A percentile compares a stretch with the other conserved stretches of the same genome.
These are phyloP conservation scores for Malassezia sympodialis DNA, from an alignment of 1,284 basidiomycete genomes.

Conservation along the genomic window DNA sequence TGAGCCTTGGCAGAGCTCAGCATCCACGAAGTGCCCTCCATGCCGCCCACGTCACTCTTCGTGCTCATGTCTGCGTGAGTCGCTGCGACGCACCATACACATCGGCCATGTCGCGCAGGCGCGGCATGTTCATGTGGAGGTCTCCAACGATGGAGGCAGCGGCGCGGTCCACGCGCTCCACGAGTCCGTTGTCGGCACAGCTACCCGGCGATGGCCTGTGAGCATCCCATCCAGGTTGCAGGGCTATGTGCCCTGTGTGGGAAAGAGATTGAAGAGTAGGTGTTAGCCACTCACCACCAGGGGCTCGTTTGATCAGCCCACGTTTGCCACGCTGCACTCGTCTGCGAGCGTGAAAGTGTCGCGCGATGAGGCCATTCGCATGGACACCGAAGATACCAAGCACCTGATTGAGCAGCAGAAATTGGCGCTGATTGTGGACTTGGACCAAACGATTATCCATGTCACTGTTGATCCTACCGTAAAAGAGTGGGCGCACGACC, in stretches of 20 bases:
- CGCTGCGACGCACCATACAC: constrained; percentile 5
- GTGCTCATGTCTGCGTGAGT: constrained; percentile 26
- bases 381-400: constrained; percentile 70
- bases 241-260: constrained; percentile 89
- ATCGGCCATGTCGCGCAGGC: constrained; percentile 8
- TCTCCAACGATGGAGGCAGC: neutral
- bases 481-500: constrained; percentile 86
- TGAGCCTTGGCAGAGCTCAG: constrained; percentile 95
- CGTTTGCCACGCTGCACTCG: constrained; percentile 39
- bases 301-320: constrained; percentile 9
- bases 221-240: constrained; percentile 80
- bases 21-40: constrained; percentile 68
- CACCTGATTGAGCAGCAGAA: constrained; percentile 66
- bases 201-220: constrained; percentile 53
- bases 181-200: neutral
- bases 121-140: constrained; percentile 11
- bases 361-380: constrained; percentile 64
- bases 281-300: constrained; percentile 16
- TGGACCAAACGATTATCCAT: constrained; percentile 97
- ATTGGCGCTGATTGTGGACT: constrained; percentile 89
- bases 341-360: constrained; percentile 39
- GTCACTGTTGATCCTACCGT: constrained; percentile 97
- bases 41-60: constrained; percentile 37
- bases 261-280: constrained; percentile 80
- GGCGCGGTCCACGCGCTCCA: neutral